Base-by-base conservation (phyloP, 768 basidiomycete species). In the Glaciozyma martinii region DNA sequence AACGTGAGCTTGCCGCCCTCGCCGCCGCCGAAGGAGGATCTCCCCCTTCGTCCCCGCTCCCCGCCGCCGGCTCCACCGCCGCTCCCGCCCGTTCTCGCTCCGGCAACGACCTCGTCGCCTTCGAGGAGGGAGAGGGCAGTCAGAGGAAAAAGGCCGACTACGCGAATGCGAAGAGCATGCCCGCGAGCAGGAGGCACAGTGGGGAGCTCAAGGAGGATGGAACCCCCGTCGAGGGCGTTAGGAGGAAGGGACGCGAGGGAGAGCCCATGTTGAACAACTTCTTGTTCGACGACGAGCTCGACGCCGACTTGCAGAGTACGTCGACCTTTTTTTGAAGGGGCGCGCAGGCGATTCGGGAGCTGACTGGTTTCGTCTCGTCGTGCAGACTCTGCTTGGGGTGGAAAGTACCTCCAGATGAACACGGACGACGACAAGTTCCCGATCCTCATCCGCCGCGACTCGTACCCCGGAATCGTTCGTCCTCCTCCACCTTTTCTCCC, bases 241-340 rank as follows among this genome's bases (percentile, higher is more conserved):
- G 42, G 4, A 62, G n/a, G 10, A 49, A 49, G 53, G 62, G 59
- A 55, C 59, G 60, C 43, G 65, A 66, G 23, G 66, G 63, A 46
- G 59, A 65, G 58, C 60, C 55, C 13, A 71, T 70, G 62, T 62
- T 75, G 60, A 73, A 72, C 64, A 70, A 62, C 63, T 76, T 90
- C 85, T 85, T 93, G 84, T 79, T 94, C 66, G 91, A 94, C 71
- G 88, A 93, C 76, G 90, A 93, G 74, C 78, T 94, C 70, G 91
- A 94, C 74, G 85, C 89, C 78, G 91, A 94, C 75, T 91, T 94
- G 84, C 86, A 92, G 74, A 91, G 90, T 66, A 58, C 52, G 44
- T 63, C 62, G 21, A 46, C 12, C 37, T 63, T 50, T 15, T 70
- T 58, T 29, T 27, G 37, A 32, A 9, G 7, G 3, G 27, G 46